A percentile compares a stretch with the other conserved stretches of the same genome.
Conservation (phyloP, 2,329 filamentous ascomycete genomes). For the Colletotrichum cereale region DNA sequence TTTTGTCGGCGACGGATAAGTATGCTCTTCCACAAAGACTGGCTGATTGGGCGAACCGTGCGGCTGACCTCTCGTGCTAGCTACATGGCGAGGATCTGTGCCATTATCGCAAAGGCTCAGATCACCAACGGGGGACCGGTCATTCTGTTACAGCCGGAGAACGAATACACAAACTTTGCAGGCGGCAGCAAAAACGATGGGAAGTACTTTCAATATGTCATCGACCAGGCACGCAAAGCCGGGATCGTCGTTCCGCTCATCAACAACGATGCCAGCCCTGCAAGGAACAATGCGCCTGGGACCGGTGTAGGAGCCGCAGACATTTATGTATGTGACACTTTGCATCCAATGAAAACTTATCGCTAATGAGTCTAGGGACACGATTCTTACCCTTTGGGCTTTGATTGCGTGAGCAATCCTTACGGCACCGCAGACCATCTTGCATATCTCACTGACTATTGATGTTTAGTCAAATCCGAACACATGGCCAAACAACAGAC, state of each 20-base stretch:
- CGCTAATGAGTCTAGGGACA: constrained; percentile 49
- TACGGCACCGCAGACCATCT: too few species aligned
- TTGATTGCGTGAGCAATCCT: constrained; percentile 61
- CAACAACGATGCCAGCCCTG: constrained; percentile 76
- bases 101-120: constrained; percentile 78
- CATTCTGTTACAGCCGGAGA: constrained; percentile 84
- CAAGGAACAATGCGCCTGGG: constrained; percentile 74
- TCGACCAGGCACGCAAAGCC: constrained; percentile 74
- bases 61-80: constrained; percentile 46
- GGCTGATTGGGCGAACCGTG: background rate
- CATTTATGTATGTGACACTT: constrained; percentile 50
- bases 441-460: background rate
- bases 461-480: constrained; percentile 58
- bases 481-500: constrained; percentile 46
- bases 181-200: constrained; percentile 63
- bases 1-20: constrained; percentile 75
- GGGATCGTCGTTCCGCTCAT: constrained; percentile 82
- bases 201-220: constrained; percentile 77
- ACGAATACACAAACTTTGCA: constrained; percentile 77
- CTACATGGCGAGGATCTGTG: constrained; percentile 64
- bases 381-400: constrained; percentile 72
- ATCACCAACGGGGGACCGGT: constrained; percentile 87
- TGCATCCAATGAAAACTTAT: too few species aligned
- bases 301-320: constrained; percentile 60
- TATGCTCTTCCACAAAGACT: constrained; percentile 50